Percentiles rank a stretch among this genome's conserved stretches.
These are phyloP conservation scores for Podaxis sp. DNA, from an alignment of 768 basidiomycete genomes.

Conservation along the genomic window DNA sequence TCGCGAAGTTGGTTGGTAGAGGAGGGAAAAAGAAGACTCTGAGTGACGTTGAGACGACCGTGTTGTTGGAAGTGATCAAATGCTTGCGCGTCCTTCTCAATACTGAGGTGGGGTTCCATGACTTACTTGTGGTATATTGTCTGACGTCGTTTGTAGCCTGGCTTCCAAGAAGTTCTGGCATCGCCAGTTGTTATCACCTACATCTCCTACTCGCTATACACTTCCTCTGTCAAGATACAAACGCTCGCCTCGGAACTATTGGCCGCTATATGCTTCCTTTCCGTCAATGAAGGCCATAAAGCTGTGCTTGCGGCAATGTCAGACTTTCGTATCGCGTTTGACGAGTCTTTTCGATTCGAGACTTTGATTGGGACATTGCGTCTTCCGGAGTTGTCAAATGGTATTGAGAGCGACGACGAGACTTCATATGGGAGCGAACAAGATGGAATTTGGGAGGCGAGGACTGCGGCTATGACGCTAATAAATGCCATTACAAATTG, in stretches of 20 bases:
- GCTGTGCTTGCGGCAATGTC: constrained; percentile 75
- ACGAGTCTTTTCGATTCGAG: constrained; percentile 79
- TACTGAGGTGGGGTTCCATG: constrained; percentile 57
- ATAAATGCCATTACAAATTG: constrained; percentile 77
- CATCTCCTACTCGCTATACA: constrained; percentile 67
- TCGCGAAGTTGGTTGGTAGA: constrained; percentile 62
- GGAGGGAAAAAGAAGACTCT: constrained; percentile 57
- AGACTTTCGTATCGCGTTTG: constrained; percentile 67
- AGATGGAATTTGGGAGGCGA: constrained; percentile 77
- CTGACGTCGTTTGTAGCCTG: constrained; percentile 41
- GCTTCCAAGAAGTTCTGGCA: constrained; percentile 63
- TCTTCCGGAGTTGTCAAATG: constrained; percentile 38
- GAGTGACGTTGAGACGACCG: constrained; percentile 61
- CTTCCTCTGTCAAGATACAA: constrained; percentile 63
- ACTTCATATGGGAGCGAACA: constrained; percentile 44
- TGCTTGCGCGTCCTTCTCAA: constrained; percentile 82
- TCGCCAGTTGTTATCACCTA: constrained; percentile 66
- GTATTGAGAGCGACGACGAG: constrained; percentile 28
- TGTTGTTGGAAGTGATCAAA: constrained; percentile 70
- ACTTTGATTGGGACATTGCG: constrained; percentile 62
- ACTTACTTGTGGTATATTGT: neutral
- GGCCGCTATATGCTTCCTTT: constrained; percentile 78
- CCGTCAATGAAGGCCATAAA: constrained; percentile 64
- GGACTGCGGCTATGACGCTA: constrained; percentile 70
- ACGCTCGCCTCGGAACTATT: constrained; percentile 72